phyloP scores from a whole-genome alignment of 2,329 filamentous ascomycete genomes.

The Alternaria novae-zelandiae region DNA sequence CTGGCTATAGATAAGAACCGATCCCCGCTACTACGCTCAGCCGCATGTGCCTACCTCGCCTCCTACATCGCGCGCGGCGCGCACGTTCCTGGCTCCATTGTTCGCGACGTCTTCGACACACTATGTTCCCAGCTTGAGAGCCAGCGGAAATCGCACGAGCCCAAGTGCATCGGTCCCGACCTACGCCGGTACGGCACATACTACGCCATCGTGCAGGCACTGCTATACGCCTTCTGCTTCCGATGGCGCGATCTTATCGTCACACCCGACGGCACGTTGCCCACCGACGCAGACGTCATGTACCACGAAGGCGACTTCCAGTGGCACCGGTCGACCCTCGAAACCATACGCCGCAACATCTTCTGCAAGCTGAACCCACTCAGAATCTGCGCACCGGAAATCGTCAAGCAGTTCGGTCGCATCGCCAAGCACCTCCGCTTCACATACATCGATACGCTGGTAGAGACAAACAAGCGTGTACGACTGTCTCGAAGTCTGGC shows the following conservation, averaged over 20 bases:
- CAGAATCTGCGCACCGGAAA: constrained; percentile 89
- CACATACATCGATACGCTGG: constrained; percentile 84
- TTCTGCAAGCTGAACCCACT: constrained; percentile 91
- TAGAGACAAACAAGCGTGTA: constrained; percentile 92
- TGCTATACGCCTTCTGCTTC: constrained; percentile 97
- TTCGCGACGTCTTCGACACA: constrained; percentile 82
- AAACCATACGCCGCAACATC: constrained; percentile 77
- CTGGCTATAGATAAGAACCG: constrained; percentile 69
- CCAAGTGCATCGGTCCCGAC: constrained; percentile 81
- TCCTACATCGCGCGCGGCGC: constrained; percentile 93
- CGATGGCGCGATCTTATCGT: constrained; percentile 89
- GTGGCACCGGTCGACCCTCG: constrained; percentile 78
- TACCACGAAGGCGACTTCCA: constrained; percentile 73
- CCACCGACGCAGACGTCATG: constrained; percentile 60
- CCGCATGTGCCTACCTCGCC: constrained; percentile 88
- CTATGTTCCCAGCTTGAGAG: constrained; percentile 79
- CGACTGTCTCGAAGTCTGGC: constrained; percentile 75
- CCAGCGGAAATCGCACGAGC: constrained; percentile 75
- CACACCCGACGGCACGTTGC: constrained; percentile 54
- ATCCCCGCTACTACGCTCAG: constrained; percentile 76
- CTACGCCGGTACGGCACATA: constrained; percentile 82
- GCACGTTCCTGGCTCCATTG: constrained; percentile 75
- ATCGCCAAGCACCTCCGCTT: constrained; percentile 85
- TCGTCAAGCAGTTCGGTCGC: constrained; percentile 90
- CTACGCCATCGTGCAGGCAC: constrained; percentile 85